These are phyloP conservation scores for Zopfochytrium polystomum DNA, from an alignment of 371 early-diverging fungal species.

Conservation along the genomic window DNA sequence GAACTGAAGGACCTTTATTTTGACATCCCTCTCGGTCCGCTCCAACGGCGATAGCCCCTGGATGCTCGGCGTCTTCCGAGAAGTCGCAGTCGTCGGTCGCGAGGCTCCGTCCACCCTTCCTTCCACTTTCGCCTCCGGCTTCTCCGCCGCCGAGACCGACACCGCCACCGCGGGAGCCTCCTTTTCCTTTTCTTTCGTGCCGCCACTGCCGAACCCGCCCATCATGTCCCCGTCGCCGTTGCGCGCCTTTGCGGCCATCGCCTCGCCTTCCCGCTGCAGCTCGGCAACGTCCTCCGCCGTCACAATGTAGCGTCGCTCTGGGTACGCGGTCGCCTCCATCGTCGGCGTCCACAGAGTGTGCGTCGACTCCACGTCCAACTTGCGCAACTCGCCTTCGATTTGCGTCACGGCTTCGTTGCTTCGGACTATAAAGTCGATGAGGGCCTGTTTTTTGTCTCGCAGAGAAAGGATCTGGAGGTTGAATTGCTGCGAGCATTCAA, in stretches of 20 bases:
- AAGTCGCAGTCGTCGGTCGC: slow-evolving; percentile 1
- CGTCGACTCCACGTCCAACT: slow-evolving; percentile 5
- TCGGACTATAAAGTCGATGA: slow-evolving; percentile 26
- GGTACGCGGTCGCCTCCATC: slow-evolving; percentile 43
- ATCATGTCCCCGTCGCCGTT: slow-evolving; percentile 30
- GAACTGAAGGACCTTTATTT: too few species aligned
- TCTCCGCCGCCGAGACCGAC: too few species aligned
- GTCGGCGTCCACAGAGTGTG: slow-evolving; percentile 21
- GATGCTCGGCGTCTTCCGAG: too few species aligned
- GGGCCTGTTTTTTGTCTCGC: slow-evolving; percentile 33
- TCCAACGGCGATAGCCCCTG: too few species aligned
- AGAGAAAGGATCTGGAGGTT: slow-evolving; percentile 43
- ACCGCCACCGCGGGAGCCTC: too few species aligned
- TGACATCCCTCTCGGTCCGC: too few species aligned
- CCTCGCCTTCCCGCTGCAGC: slow-evolving; percentile 36
- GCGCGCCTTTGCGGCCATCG: slow-evolving; percentile 15
- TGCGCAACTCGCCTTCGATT: slow-evolving; percentile 33
- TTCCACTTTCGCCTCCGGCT: slow-evolving; percentile 2
- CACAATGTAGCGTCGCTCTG: slow-evolving; percentile 41
- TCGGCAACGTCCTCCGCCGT: slow-evolving; percentile 38
- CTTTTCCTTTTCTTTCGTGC: too few species aligned
- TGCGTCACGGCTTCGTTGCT: slow-evolving; percentile 20
- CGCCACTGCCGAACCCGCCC: too few species aligned
- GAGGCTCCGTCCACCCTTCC: slow-evolving; percentile 13
- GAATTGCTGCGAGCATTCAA: slow-evolving; percentile 51